phyloP scores from a whole-genome alignment of 805 yeast genomes.

The Myxozyma sirexii region DNA sequence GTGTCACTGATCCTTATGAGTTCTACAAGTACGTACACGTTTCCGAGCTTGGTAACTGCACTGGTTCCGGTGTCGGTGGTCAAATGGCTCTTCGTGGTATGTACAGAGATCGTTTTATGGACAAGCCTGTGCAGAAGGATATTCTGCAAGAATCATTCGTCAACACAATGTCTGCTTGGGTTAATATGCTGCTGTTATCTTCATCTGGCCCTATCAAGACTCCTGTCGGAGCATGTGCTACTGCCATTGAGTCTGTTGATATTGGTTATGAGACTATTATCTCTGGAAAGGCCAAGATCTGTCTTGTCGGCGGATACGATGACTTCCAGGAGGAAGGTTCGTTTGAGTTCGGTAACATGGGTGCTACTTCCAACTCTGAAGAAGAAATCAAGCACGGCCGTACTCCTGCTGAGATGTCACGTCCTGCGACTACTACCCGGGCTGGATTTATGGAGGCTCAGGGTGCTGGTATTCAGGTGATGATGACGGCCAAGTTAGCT shows the following conservation, averaged over 20 bases:
- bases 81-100: slow-evolving; percentile 94
- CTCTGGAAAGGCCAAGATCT: slow-evolving; percentile 92
- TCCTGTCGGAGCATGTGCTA: slow-evolving; percentile 99
- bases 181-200: slow-evolving; percentile 93
- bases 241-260: slow-evolving; percentile 97
- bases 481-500: slow-evolving; percentile 94
- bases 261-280: slow-evolving; percentile 92
- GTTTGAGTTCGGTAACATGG: slow-evolving; percentile 97
- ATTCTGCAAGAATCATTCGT: slow-evolving; percentile 97
- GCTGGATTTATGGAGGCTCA: slow-evolving; percentile 99
- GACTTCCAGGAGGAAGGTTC: slow-evolving; percentile 99
- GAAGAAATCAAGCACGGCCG: slow-evolving; percentile 94
- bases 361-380: slow-evolving; percentile 89
- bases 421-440: slow-evolving; percentile 96
- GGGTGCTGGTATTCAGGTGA: slow-evolving; percentile 97
- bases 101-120: slow-evolving; percentile 94
- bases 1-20: slow-evolving; percentile 98
- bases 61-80: slow-evolving; percentile 99
- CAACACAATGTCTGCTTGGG: slow-evolving; percentile 99
- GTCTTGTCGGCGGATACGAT: slow-evolving; percentile 98
- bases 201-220: slow-evolving; percentile 99
- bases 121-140: slow-evolving; percentile 94
- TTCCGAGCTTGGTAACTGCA: slow-evolving; percentile 98
- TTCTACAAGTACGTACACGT: slow-evolving; percentile 98
- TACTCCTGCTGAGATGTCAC: slow-evolving; percentile 97